Base-by-base conservation (phyloP, 2,329 filamentous ascomycete species). In the Botryotinia convoluta region DNA sequence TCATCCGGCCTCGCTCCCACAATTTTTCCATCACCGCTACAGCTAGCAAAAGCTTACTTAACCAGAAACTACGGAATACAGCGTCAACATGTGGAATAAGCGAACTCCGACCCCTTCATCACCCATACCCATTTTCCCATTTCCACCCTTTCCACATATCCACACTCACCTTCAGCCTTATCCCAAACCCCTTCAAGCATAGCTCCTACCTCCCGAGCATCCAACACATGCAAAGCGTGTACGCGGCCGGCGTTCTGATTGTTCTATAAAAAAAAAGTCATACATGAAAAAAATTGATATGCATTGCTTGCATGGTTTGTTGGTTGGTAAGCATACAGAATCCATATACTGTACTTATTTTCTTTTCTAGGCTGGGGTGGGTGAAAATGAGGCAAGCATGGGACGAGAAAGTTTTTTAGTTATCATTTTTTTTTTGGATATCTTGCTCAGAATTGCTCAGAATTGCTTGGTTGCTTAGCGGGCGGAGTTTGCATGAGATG, bases 91-190 rank as follows among this genome's bases (percentile, higher is more conserved):
- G n/a, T 35, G 32, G 9, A 16, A 67, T 54, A 51, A 67, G 64
- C 64, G 64, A 67, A 67, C 67, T 60, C 67, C 67, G 54, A 26
- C 37, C 51, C 39, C 51, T 44, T 60, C 39, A 39, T 57, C 20
- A 39, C n/a, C 14, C 32, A 10, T 12, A 29, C 26, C 48, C 42
- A 44, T 44, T 44, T 20, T 44, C 7, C 42, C 45, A 48, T 26
- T 48, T 48, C 45, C 22, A 48, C 20, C 7, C 45, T 35, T 18
- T 68, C 37, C 45, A 45, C 39, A 37, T 9, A 26, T 35, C 22
- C 29, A 51, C 39, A 39, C 18, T 59, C 35, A 22, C 35, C 67
- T 59, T 42, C n/a, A 69, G 54, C 37, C 67, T 60, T 69, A 32
- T 69, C 7, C 48, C 62, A 26, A 35, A 26, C 63, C 44, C 20